phyloP scores from a whole-genome alignment of 2,329 filamentous ascomycete species.

The Aspergillus eucalypticola region DNA sequence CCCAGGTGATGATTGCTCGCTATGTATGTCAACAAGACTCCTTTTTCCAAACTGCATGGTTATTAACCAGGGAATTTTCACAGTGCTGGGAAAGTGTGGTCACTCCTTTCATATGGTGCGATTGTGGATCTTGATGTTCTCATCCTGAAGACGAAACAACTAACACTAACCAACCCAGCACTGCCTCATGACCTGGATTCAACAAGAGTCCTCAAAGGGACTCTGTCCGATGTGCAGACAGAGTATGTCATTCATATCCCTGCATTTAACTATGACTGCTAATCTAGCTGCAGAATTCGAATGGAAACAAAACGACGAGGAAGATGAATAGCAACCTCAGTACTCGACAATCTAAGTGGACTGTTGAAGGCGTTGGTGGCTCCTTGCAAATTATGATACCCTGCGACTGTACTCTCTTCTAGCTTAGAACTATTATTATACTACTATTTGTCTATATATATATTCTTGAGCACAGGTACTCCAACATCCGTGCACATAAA shows the following conservation, averaged over 20 bases:
- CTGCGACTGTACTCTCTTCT: slow-evolving; percentile 14
- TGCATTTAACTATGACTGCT: slow-evolving; percentile 12
- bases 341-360: neutral
- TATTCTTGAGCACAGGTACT: neutral
- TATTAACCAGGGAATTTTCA: slow-evolving; percentile 1
- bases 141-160: neutral
- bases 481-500: neutral
- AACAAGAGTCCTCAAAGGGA: slow-evolving; percentile 88
- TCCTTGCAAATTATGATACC: slow-evolving; percentile 21
- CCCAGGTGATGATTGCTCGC: slow-evolving; percentile 90
- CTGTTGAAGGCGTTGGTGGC: slow-evolving; percentile 12
- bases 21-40: slow-evolving; percentile 62
- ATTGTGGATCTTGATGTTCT: slow-evolving; percentile 17
- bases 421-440: slow-evolving; percentile 11
- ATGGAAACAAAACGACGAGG: slow-evolving; percentile 49
- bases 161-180: slow-evolving; percentile 59
- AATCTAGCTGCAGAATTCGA: slow-evolving; percentile 49
- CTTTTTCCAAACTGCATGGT: neutral
- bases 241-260: slow-evolving; percentile 56
- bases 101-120: slow-evolving; percentile 96
- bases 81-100: slow-evolving; percentile 93
- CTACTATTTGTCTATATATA: neutral
- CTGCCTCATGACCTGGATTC: slow-evolving; percentile 85
- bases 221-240: slow-evolving; percentile 98
- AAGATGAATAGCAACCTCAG: neutral